Percentiles rank a stretch among this genome's conserved stretches.
phyloP scores from a whole-genome alignment of 768 basidiomycete species.

The Trametes maxima region DNA sequence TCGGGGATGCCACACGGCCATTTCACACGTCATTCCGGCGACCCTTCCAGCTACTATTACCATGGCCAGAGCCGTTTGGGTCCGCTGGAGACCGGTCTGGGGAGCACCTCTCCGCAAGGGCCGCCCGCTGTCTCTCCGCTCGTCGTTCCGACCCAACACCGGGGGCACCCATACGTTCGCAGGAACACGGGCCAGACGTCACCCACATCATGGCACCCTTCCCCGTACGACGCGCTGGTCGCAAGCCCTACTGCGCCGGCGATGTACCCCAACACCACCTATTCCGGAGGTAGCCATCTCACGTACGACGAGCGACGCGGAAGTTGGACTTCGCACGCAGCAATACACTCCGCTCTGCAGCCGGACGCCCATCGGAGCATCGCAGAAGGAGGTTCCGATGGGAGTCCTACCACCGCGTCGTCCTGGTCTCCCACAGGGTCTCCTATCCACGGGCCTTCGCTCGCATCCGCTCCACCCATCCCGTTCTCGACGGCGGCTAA shows the following conservation, averaged over 20 bases:
- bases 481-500: constrained; percentile 24
- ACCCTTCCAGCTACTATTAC: constrained; percentile 18
- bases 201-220: constrained; percentile 12
- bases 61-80: constrained; percentile 13
- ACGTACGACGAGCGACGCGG: constrained; percentile 23
- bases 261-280: constrained; percentile 14
- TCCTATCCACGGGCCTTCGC: constrained; percentile 17
- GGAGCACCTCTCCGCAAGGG: constrained; percentile 4
- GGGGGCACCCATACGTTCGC: constrained; percentile 18
- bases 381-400: constrained; percentile 19
- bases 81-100: constrained; percentile 12
- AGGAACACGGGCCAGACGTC: constrained; percentile 12
- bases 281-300: constrained; percentile 8
- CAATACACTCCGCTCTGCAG: constrained; percentile 12
- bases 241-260: constrained; percentile 9
- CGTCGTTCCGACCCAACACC: constrained; percentile 9
- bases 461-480: constrained; percentile 29
- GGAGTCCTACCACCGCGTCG: constrained; percentile 15
- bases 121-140: constrained; percentile 13
- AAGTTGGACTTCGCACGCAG: constrained; percentile 17
- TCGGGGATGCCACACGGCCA: constrained; percentile 25
- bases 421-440: constrained; percentile 24
- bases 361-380: constrained; percentile 18
- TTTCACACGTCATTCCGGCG: constrained; percentile 21
- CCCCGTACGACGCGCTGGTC: constrained; percentile 12